Base-by-base conservation (phyloP, 192 early-diverging fungal genomes). In the Linnemannia exigua region DNA sequence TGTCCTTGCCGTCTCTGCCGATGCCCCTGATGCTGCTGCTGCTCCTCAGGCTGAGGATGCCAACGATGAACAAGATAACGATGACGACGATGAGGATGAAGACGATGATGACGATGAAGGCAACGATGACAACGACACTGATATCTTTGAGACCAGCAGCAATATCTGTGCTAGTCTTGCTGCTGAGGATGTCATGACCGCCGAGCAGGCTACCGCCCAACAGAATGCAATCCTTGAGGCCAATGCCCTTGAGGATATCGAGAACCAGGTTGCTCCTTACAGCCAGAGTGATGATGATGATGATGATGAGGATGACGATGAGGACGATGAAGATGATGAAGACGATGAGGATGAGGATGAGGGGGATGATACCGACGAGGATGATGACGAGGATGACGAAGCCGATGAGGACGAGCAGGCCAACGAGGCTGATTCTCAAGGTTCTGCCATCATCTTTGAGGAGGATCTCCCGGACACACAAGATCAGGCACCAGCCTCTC, bases 131-230 rank as follows among this genome's bases (percentile, higher is more conserved):
- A 28, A 79, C 36, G 70, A 54, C 47, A 28, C 19, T 5, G 78
- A 80, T 72, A 28, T 66, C 35, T 47, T 66, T 66, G 58, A 63
- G 25, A 41, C 17, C 5, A 52, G 19, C 25, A 28, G 12, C 17
- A 31, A 51, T 3, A 8, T 61, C 20, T 63, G 70, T 11, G 44
- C 11, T 28, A 14, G 5, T 11, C 1, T 47, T 38, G 51, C 67
- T 3, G 70, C 35, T 20, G 58, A 73, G 5, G 54, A 51, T 25
- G 5, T 25, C 12, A n/a, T 61, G 54, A 47, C 70, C 1, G 28
- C 22, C 5, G 71, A 79, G 58, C 25, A 79, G 17, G 78, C 70
- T 19, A 16, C 48, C 11, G 77, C 51, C 5, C 77, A 67, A 47
- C 75, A 76, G 19, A 12, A 58, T 36, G 63, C 75, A 4, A 76